These are phyloP conservation scores for Fusarium luffae DNA, from an alignment of 2,329 filamentous ascomycete species.

Conservation along the genomic window DNA sequence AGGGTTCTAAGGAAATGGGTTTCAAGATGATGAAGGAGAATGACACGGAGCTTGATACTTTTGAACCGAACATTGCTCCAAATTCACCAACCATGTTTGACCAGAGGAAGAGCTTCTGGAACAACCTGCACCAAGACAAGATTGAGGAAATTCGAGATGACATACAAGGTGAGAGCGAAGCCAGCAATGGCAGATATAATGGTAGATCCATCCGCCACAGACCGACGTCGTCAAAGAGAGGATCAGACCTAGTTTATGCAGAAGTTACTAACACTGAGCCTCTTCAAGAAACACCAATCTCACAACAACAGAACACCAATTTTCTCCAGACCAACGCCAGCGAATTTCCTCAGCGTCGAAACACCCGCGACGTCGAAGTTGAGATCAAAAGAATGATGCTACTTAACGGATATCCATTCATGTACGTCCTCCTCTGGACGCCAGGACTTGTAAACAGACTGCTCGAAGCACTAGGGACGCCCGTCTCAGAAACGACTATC, in stretches of 20 bases:
- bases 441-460: conserved; percentile 40
- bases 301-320: background rate
- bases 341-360: conserved; percentile 40
- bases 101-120: background rate
- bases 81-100: conserved; percentile 12
- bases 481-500: conserved; percentile 17
- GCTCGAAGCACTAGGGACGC: conserved; percentile 32
- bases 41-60: conserved; percentile 21
- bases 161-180: conserved; percentile 9
- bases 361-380: conserved; percentile 25
- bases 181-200: background rate
- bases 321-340: conserved; percentile 35
- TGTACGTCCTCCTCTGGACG: conserved; percentile 42
- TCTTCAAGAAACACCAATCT: background rate
- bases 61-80: background rate
- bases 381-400: conserved; percentile 44
- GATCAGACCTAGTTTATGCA: conserved; percentile 2
- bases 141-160: conserved; percentile 18
- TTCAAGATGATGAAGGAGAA: conserved; percentile 29
- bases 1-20: conserved; percentile 5
- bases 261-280: conserved; percentile 23
- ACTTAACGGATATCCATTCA: conserved; percentile 40
- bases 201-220: background rate
- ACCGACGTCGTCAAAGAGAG: background rate
- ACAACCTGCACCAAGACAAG: background rate